Evolutionary conservation across 495 filamentous ascomycete genomes (phyloP).

Genomic region (Lophiostoma macrostomum): DNA sequence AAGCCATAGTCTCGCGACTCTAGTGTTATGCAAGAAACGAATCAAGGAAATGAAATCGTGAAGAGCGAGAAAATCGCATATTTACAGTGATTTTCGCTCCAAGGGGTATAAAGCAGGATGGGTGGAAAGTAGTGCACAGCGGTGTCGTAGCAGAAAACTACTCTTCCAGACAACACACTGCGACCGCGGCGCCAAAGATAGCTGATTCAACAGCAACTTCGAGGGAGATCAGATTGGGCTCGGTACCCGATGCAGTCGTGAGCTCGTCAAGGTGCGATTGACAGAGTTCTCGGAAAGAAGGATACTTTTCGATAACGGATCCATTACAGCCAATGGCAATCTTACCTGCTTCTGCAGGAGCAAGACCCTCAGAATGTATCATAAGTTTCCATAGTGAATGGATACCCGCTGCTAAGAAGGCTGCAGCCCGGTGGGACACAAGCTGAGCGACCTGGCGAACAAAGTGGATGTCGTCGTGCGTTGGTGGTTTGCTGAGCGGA

Average conservation of each 20-base stretch:
- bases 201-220: constrained; percentile 59
- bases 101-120: constrained; percentile 25
- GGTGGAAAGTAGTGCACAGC: not conserved
- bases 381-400: constrained; percentile 62
- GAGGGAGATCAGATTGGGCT: constrained; percentile 45
- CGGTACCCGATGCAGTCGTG: constrained; percentile 22
- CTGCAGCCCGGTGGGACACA: constrained; percentile 61
- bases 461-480: constrained; percentile 54
- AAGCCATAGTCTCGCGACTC: not conserved
- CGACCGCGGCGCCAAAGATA: constrained; percentile 61
- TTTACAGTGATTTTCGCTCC: constrained; percentile 12
- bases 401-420: constrained; percentile 61
- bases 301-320: constrained; percentile 64
- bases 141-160: not conserved
- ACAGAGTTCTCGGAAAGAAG: constrained; percentile 49
- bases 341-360: constrained; percentile 30
- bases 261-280: constrained; percentile 54
- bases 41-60: not conserved
- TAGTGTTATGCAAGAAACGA: too few relatives aligned
- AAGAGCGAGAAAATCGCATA: not conserved
- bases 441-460: constrained; percentile 50
- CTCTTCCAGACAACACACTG: constrained; percentile 48
- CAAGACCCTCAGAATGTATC: constrained; percentile 48
- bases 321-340: constrained; percentile 61
- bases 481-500: constrained; percentile 46